Evolutionary conservation across 768 basidiomycete species (phyloP), one percentile per base, ranked within the genome.

Genomic region (Chlorophyllum brunneum): DNA sequence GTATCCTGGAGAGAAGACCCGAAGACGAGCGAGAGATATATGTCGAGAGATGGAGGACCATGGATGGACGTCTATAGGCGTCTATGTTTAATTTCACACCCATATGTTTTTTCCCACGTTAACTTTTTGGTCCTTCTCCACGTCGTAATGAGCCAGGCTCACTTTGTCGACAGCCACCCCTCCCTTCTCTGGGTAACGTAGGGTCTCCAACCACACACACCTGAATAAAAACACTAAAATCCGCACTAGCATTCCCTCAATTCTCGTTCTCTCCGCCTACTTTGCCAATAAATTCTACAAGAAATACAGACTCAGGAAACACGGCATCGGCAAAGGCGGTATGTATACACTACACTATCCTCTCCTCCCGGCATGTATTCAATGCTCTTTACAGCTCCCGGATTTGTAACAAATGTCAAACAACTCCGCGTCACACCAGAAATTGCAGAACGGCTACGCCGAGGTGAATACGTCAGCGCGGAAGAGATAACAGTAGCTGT

Each of bases 261-360:
- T 72, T 10, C 51, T 78, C 41, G 59, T 79, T 9, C 27, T 80
- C 23, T 74, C 77, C 2, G 76, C 67, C 1, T 80, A 75, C 58
- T 74, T 70, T 51, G 61, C 65, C 10, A 74, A 77, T 20, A 77
- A 72, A 62, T 79, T 76, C 76, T 80, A 79, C 53, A 67, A 77
- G 4, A 72, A 72, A 13, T 67, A 77, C 38, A 63, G 63, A 43
- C 67, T 81, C 26, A 64, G 66, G 46, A 58, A 77, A 5, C 67
- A 81, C 55, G 79, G 79, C 5, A 80, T 80, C 34, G 79, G 79
- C n/a, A 78, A 77, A 63, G 79, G 79, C 46, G 79, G 79, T 80
- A 48, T 31, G 74, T 56, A 33, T 48, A 27, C 5, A 18, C 20
- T 33, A 22, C 18, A 33, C 30, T 29, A 23, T 16, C 23, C 4